These are phyloP conservation scores for Moniliophthora roreri DNA, from an alignment of 1,284 basidiomycete genomes.

Conservation along the genomic window DNA sequence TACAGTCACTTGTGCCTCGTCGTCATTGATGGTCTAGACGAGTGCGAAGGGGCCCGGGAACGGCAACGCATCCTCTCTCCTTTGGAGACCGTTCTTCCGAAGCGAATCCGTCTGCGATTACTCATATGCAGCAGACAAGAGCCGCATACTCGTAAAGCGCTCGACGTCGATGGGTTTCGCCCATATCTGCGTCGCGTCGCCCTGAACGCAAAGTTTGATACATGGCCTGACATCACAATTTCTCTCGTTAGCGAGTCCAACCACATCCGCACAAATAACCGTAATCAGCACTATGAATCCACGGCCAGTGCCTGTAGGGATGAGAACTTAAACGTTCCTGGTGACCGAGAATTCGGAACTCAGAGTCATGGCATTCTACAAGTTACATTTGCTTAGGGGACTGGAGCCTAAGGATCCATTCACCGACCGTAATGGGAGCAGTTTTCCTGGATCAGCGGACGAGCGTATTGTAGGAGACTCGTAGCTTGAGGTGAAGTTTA, in stretches of 20 bases:
- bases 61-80: not conserved
- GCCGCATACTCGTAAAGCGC: conserved; percentile 23
- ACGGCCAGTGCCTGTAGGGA: no score
- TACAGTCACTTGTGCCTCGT: not conserved
- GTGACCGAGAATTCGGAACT: no score
- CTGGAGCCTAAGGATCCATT: no score
- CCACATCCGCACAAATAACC: no score
- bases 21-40: conserved; percentile 9
- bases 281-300: no score
- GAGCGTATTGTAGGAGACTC: no score
- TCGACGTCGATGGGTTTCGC: not conserved
- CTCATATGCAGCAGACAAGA: conserved; percentile 25
- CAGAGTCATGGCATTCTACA: no score
- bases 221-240: not conserved
- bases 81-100: not conserved
- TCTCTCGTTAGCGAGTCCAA: not conserved
- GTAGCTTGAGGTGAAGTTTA: no score
- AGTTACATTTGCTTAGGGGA: no score
- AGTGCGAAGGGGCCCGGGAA: not conserved
- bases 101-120: conserved; percentile 21
- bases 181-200: not conserved
- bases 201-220: not conserved
- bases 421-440: no score
- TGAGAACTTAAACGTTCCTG: no score
- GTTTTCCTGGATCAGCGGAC: no score